These are phyloP conservation scores for Kwoniella pini DNA, from an alignment of 768 basidiomycete species.

Conservation along the genomic window DNA sequence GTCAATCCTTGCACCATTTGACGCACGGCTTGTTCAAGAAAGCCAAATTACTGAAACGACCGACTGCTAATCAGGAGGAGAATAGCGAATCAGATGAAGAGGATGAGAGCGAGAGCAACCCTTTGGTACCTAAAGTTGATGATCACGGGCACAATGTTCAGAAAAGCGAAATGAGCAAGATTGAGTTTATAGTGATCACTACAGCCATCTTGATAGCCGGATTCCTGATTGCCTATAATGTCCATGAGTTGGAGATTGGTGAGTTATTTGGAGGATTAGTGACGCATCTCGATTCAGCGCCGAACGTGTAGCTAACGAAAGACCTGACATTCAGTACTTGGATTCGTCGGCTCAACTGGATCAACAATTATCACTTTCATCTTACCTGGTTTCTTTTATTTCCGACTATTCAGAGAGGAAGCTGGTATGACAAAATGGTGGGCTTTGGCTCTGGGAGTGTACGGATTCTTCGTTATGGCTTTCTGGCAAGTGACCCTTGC, in stretches of 20 bases:
- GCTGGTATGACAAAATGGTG: conserved; percentile 62
- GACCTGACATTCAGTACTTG: conserved; percentile 85
- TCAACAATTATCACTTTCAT: conserved; percentile 97
- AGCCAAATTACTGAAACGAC: background rate
- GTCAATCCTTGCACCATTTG: conserved; percentile 76
- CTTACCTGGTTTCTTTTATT: conserved; percentile 88
- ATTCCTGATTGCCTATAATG: conserved; percentile 45
- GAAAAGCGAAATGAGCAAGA: conserved; percentile 36
- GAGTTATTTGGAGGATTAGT: conserved; percentile 11
- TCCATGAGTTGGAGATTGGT: conserved; percentile 54
- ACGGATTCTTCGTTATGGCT: conserved; percentile 76
- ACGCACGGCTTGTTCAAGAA: conserved; percentile 24
- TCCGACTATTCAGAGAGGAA: conserved; percentile 79
- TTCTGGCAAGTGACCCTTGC: conserved; percentile 70
- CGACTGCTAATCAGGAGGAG: conserved; percentile 6
- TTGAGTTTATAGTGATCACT: conserved; percentile 41
- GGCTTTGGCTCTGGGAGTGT: conserved; percentile 67
- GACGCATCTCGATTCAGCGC: background rate
- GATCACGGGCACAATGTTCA: conserved; percentile 16
- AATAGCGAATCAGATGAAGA: conserved; percentile 47
- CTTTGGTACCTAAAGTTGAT: conserved; percentile 30
- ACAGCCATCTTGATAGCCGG: conserved; percentile 39
- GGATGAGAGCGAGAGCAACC: conserved; percentile 37
- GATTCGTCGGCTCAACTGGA: conserved; percentile 95
- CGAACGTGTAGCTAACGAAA: no score